phyloP scores from a whole-genome alignment of 345 rosid genomes.

The Pelargonium nanum region DNA sequence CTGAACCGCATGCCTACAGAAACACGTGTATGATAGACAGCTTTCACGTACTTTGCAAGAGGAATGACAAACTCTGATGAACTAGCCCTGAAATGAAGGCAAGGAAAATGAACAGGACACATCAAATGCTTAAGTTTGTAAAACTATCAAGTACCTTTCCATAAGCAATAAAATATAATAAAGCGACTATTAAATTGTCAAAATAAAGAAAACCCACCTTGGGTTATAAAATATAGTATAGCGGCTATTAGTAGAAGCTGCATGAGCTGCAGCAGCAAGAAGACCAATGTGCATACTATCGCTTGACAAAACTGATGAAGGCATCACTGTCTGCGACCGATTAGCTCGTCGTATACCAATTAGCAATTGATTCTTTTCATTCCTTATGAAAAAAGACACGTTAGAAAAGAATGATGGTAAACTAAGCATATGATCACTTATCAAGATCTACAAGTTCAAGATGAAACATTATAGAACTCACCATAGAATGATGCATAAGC shows the following conservation, averaged over 20 bases:
- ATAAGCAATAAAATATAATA: not conserved
- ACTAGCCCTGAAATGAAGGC: slow-evolving; percentile 42
- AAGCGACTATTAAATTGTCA: slow-evolving; percentile 3
- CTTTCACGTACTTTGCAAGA: slow-evolving; percentile 40
- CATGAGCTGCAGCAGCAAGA: slow-evolving; percentile 48
- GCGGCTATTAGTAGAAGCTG: slow-evolving; percentile 38
- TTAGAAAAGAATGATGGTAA: not conserved
- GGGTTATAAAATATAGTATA: slow-evolving; percentile 41
- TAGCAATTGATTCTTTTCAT: slow-evolving; percentile 38
- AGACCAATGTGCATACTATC: slow-evolving; percentile 49
- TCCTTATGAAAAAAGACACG: slow-evolving; percentile 21
- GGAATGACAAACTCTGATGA: slow-evolving; percentile 52
- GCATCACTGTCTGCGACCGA: slow-evolving; percentile 38
- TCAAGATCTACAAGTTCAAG: not conserved
- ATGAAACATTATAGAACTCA: not conserved
- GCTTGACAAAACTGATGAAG: slow-evolving; percentile 40
- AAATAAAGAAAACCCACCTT: slow-evolving; percentile 17
- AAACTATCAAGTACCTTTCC: not conserved
- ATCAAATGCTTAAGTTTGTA: not conserved
- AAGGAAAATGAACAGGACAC: not conserved
- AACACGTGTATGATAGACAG: slow-evolving; percentile 40
- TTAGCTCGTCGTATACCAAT: slow-evolving; percentile 36
- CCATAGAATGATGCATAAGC: not conserved
- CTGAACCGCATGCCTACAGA: slow-evolving; percentile 59
- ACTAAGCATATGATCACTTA: not conserved